These are phyloP conservation scores for Schwanniomyces vanrijiae DNA, from an alignment of 805 yeast species.

Conservation along the genomic window DNA sequence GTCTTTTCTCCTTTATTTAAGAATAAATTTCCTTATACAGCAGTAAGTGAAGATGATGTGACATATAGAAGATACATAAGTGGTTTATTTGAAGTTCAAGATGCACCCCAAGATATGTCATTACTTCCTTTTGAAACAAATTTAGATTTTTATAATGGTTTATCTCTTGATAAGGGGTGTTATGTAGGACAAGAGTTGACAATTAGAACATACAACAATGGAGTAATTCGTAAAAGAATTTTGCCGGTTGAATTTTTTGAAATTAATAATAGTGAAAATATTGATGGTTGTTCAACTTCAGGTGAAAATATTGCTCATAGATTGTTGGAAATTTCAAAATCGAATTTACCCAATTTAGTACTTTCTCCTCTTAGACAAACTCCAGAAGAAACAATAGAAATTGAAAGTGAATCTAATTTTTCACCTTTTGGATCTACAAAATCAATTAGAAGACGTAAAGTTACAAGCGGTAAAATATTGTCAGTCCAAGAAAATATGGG, in stretches of 20 bases:
- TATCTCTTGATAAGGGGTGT: slow-evolving; percentile 90
- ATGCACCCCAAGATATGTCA: slow-evolving; percentile 27
- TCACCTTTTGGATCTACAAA: slow-evolving; percentile 43
- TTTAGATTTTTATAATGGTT: slow-evolving; percentile 76
- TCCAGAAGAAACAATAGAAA: slow-evolving; percentile 5
- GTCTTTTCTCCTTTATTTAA: slow-evolving; percentile 29
- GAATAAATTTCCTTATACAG: slow-evolving; percentile 36
- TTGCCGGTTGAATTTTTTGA: slow-evolving; percentile 56
- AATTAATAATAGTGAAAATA: slow-evolving; percentile 12
- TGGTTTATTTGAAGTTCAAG: slow-evolving; percentile 40
- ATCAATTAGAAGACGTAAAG: slow-evolving; percentile 31
- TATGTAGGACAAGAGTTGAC: slow-evolving; percentile 96
- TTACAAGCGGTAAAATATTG: slow-evolving; percentile 61
- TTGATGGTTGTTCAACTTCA: slow-evolving; percentile 14
- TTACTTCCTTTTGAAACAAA: slow-evolving; percentile 80
- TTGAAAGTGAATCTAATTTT: slow-evolving; percentile 5
- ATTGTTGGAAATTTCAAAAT: slow-evolving; percentile 11
- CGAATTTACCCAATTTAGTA: slow-evolving; percentile 13
- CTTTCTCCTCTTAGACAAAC: slow-evolving; percentile 20
- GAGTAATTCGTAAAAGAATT: slow-evolving; percentile 78
- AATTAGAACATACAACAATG: slow-evolving; percentile 80
- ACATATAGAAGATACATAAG: slow-evolving; percentile 40
- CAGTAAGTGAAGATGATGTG: slow-evolving; percentile 59
- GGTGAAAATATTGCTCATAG: slow-evolving; percentile 6
- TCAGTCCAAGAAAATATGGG: slow-evolving; percentile 61